Evolutionary conservation across 768 basidiomycete species (phyloP), one percentile per base, ranked within the genome.

Genomic region (Mycena alexandri): DNA sequence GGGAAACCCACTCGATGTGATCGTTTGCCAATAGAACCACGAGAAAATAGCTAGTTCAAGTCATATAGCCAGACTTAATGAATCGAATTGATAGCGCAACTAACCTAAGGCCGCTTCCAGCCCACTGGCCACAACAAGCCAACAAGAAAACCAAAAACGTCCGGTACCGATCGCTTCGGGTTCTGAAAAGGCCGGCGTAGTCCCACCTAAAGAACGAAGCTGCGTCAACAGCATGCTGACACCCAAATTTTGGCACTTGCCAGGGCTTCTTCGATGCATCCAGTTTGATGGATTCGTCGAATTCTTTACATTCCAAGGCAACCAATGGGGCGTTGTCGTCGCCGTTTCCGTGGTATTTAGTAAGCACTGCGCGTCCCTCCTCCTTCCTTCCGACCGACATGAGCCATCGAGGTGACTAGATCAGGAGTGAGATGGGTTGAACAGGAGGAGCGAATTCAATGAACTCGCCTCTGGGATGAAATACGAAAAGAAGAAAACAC

Each of bases 201-300:
- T 89, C 82, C 81, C 83, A 84, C 82, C 82, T 83, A 51, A 13
- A 44, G 13, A 19, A 21, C 34, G 12, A 51, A 52, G 21, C n/a
- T 34, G 42, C 19, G 25, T 58, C 21, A 65, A 33, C 29, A n/a
- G 24, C 29, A 22, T 17, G 14, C 34, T 33, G 36, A 41, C 33
- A 10, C 3, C 54, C 19, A 59, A 29, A 25, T 17, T 42, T 6
- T 11, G 48, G 21, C 25, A 67, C 84, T 72, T 74, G 85, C 87
- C 87, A 88, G 54, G 84, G 79, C 73, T 89, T 89, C 73, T 87
- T 86, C 16, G 86, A 84, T 16, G 84, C 88, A 69, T 86, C 82
- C 8, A 83, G 68, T 46, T 79, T 76, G 58, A 88, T 82, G 11
- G 81, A 76, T 67, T 87, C 86, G 63, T 86, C 82, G 70, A 84